Evolutionary conservation across 257 asterid species (phyloP).

Genomic region (Henckelia pumila): DNA sequence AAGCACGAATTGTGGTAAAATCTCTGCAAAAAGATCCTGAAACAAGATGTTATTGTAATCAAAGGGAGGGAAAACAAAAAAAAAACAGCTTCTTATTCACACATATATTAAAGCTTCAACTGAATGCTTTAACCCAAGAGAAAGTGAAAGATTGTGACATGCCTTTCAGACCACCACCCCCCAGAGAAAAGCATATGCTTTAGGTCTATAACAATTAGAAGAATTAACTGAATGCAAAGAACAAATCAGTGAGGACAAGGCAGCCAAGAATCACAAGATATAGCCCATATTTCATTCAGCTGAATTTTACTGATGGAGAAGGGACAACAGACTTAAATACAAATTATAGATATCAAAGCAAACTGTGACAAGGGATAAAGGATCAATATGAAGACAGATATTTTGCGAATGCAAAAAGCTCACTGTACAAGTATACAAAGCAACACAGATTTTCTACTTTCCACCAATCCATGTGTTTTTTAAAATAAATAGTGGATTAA

Average conservation of each 20-base stretch:
- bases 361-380: background rate
- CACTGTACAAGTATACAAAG: background rate
- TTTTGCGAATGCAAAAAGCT: background rate
- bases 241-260: background rate
- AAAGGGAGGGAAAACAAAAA: constrained; percentile 10
- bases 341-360: background rate
- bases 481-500: background rate
- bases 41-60: constrained; percentile 27
- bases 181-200: background rate
- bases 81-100: constrained; percentile 10
- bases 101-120: constrained; percentile 1
- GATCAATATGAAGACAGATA: too few relatives aligned
- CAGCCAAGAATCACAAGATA: background rate
- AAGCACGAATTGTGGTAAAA: constrained; percentile 67
- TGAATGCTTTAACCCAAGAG: constrained; percentile 3
- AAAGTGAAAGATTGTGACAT: background rate
- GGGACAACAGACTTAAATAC: background rate
- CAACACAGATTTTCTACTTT: background rate
- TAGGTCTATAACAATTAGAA: background rate
- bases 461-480: too few relatives aligned
- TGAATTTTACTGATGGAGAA: background rate
- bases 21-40: constrained; percentile 52
- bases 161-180: background rate
- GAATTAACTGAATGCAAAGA: background rate
- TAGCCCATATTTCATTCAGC: background rate